Percentiles rank a stretch among this genome's conserved stretches.
Conservation (phyloP, 1,284 basidiomycete species). For the Cryptococcus jaspeensis region DNA sequence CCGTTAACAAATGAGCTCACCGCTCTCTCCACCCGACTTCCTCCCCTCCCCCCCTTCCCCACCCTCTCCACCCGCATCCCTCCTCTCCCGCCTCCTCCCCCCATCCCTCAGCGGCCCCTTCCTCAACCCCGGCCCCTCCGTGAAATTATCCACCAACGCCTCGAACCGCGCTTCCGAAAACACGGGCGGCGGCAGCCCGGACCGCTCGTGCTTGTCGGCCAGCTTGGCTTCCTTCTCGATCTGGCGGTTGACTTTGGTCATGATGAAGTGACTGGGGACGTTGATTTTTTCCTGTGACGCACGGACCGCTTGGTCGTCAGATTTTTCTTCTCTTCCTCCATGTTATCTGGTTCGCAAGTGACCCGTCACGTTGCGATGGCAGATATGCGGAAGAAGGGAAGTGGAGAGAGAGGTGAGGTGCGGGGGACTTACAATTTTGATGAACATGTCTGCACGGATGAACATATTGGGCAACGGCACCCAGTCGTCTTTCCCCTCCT, state of each 20-base stretch:
- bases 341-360: no score
- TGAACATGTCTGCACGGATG: background rate
- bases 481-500: conserved; percentile 18
- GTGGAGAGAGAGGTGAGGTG: no score
- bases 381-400: no score
- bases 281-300: conserved; percentile 11
- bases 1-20: background rate
- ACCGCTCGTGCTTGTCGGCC: conserved; percentile 6
- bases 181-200: background rate
- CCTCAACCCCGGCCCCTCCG: conserved; percentile 28
- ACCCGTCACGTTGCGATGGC: no score
- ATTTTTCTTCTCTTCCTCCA: background rate
- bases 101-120: conserved; percentile 11
- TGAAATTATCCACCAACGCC: conserved; percentile 23
- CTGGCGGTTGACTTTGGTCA: conserved; percentile 9
- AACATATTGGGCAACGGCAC: conserved; percentile 21
- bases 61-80: background rate
- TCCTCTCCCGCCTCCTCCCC: conserved; percentile 5
- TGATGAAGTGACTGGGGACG: background rate
- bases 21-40: background rate
- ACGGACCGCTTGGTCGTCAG: background rate
- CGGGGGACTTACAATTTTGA: conserved; percentile 1
- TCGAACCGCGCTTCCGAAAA: conserved; percentile 6
- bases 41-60: background rate
- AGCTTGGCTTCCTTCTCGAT: conserved; percentile 9